These are phyloP conservation scores for Hypomontagnella submonticulosa DNA, from an alignment of 495 filamentous ascomycete species.

Conservation along the genomic window DNA sequence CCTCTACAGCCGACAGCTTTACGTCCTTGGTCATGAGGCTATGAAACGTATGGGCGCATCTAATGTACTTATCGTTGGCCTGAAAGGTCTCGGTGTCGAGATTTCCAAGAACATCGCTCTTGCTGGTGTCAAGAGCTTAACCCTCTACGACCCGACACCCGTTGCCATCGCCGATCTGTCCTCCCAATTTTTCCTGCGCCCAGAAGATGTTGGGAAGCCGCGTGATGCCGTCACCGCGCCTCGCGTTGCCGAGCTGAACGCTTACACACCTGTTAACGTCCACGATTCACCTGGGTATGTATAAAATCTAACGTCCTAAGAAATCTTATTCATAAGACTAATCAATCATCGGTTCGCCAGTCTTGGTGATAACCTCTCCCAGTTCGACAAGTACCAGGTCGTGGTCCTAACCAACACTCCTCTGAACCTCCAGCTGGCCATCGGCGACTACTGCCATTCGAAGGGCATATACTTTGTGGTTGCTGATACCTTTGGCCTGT, in stretches of 20 bases:
- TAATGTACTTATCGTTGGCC: constrained; percentile 89
- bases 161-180: constrained; percentile 86
- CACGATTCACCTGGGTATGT: constrained; percentile 66
- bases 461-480: constrained; percentile 91
- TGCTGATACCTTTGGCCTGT: constrained; percentile 90
- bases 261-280: constrained; percentile 88
- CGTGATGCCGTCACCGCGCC: constrained; percentile 88
- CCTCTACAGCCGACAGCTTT: constrained; percentile 96
- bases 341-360: constrained; percentile 49
- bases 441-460: constrained; percentile 91
- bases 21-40: constrained; percentile 97
- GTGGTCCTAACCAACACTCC: constrained; percentile 89
- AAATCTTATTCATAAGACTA: too few species aligned
- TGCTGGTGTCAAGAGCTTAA: constrained; percentile 86
- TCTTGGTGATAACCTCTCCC: constrained; percentile 74
- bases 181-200: constrained; percentile 94
- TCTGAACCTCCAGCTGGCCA: constrained; percentile 78
- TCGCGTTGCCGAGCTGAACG: constrained; percentile 92
- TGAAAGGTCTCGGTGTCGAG: constrained; percentile 95
- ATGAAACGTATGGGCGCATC: constrained; percentile 99
- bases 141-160: constrained; percentile 86
- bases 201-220: constrained; percentile 90
- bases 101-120: constrained; percentile 99
- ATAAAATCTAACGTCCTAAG: not conserved
- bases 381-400: constrained; percentile 88